Conservation (phyloP, 2,329 filamentous ascomycete genomes). For the Aspergillus thermomutatus region DNA sequence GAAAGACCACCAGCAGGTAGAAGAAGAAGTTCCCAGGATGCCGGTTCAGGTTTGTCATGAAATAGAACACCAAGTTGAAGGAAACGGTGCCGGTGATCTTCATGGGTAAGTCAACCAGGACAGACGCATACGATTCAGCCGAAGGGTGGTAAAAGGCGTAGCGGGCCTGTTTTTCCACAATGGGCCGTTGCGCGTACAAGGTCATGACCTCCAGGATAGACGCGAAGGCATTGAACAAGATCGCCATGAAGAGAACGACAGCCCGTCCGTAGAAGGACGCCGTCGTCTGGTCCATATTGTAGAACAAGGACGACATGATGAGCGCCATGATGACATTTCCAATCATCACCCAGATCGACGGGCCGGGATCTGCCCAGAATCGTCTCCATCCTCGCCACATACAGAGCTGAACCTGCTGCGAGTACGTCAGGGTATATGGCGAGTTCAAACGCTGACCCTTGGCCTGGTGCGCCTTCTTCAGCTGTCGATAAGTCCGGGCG, state of each 20-base stretch:
- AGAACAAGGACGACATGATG: constrained; percentile 78
- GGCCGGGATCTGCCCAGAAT: constrained; percentile 69
- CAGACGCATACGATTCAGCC: constrained; percentile 78
- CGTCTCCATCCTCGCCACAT: constrained; percentile 76
- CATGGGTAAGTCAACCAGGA: constrained; percentile 81
- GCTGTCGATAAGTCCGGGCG: constrained; percentile 27
- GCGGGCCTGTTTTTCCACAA: constrained; percentile 83
- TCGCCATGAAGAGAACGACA: constrained; percentile 80
- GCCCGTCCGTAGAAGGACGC: constrained; percentile 72
- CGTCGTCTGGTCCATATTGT: constrained; percentile 63
- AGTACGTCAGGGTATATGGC: constrained; percentile 76
- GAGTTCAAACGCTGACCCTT: constrained; percentile 59
- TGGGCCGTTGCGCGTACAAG: constrained; percentile 82
- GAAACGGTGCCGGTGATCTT: constrained; percentile 69
- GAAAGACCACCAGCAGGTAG: constrained; percentile 73
- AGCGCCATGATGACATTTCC: constrained; percentile 74
- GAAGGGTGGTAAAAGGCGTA: constrained; percentile 92
- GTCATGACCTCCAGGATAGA: constrained; percentile 74
- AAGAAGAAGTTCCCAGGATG: constrained; percentile 78
- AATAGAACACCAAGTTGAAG: constrained; percentile 81
- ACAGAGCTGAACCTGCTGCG: constrained; percentile 74
- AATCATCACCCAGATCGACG: constrained; percentile 63
- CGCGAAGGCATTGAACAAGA: constrained; percentile 80
- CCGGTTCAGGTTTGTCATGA: constrained; percentile 77
- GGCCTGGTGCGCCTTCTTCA: constrained; percentile 36